A percentile compares a stretch with the other conserved stretches of the same genome.
Evolutionary conservation across 129 eudicot genomes (phyloP).

Genomic region (Mikania micrantha): DNA sequence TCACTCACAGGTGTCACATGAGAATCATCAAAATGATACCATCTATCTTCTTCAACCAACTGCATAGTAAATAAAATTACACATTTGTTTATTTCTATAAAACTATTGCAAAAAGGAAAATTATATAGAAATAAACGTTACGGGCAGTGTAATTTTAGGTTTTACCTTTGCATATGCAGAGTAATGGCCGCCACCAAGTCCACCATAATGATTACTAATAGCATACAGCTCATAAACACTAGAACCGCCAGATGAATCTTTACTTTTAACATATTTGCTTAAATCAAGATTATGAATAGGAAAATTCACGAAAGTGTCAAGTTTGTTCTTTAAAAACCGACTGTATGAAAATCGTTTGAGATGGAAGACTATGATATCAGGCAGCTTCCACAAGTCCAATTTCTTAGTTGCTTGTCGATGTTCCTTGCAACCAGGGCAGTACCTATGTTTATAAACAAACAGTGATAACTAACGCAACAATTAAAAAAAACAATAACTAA

Average conservation of each 20-base stretch:
- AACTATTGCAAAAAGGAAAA: not conserved
- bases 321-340: slow-evolving; percentile 86
- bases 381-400: slow-evolving; percentile 90
- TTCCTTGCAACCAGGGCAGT: slow-evolving; percentile 95
- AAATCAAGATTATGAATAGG: slow-evolving; percentile 76
- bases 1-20: slow-evolving; percentile 86
- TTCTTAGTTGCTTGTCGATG: slow-evolving; percentile 92
- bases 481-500: not conserved
- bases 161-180: slow-evolving; percentile 93
- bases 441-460: slow-evolving; percentile 43
- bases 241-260: slow-evolving; percentile 47
- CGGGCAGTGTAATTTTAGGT: not conserved
- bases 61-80: slow-evolving; percentile 45
- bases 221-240: slow-evolving; percentile 79
- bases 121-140: not conserved
- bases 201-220: slow-evolving; percentile 97
- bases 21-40: slow-evolving; percentile 98
- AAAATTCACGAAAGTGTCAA: slow-evolving; percentile 84
- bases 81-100: not conserved
- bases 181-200: slow-evolving; percentile 99
- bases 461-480: not conserved
- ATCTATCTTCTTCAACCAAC: slow-evolving; percentile 81
- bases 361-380: slow-evolving; percentile 87
- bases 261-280: slow-evolving; percentile 69
- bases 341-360: slow-evolving; percentile 92